Conservation (phyloP, 139 green algal genomes). For the Asterochloris erici region DNA sequence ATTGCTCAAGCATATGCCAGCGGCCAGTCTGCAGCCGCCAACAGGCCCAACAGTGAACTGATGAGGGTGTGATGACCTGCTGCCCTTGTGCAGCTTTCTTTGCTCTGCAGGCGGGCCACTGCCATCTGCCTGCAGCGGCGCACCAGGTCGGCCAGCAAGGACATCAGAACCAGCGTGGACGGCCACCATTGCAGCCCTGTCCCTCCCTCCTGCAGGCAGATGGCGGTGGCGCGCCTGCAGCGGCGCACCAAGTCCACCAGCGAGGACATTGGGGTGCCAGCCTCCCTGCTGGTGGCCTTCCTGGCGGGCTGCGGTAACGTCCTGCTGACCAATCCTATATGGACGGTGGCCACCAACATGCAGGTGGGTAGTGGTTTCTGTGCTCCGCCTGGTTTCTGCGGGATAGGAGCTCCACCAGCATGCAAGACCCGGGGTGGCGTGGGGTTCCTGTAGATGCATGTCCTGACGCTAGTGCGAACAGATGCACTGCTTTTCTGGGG, state of each 20-base stretch:
- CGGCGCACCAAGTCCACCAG: slow-evolving; percentile 1
- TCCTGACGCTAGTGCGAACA: too few species aligned
- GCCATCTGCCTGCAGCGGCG: too few species aligned
- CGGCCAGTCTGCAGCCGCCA: too few species aligned
- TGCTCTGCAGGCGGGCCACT: too few species aligned
- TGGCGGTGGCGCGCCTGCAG: slow-evolving; percentile 11
- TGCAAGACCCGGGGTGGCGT: slow-evolving; percentile 16
- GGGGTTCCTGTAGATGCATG: too few species aligned
- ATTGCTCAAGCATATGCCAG: too few species aligned
- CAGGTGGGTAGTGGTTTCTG: slow-evolving; percentile 45
- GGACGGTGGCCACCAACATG: slow-evolving; percentile 87
- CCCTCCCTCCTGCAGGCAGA: background rate
- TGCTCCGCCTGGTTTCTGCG: too few species aligned
- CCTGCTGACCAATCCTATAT: slow-evolving; percentile 90
- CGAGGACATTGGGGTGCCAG: slow-evolving; percentile 55
- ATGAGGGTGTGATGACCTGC: too few species aligned
- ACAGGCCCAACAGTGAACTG: too few species aligned
- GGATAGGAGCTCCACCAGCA: slow-evolving; percentile 23
- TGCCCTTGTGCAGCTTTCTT: too few species aligned
- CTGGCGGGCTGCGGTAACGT: slow-evolving; percentile 81
- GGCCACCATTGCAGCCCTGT: background rate
- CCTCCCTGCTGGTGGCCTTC: slow-evolving; percentile 69
- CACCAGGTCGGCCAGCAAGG: too few species aligned
- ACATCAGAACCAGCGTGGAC: background rate
- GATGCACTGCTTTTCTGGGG: too few species aligned